Evolutionary conservation across 148 eudicot species (phyloP).

Genomic region (Spergularia bocconei): DNA sequence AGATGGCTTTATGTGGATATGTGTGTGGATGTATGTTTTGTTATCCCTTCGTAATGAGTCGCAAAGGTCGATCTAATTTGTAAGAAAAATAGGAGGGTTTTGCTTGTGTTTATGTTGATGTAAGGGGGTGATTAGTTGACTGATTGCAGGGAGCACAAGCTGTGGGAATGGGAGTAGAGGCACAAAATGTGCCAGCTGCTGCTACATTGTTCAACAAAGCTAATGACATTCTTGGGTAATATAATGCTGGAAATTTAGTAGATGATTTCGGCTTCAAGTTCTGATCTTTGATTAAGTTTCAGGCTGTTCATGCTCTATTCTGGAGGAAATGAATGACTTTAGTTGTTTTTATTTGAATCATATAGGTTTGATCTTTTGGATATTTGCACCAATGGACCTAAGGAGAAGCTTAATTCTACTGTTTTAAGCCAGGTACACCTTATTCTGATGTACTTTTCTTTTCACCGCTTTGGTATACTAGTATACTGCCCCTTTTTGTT

Average conservation of each 20-base stretch:
- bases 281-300: background rate
- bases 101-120: no score
- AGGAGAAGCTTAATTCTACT: conserved; percentile 93
- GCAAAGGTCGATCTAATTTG: no score
- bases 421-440: conserved; percentile 76
- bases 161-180: conserved; percentile 90
- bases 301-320: background rate
- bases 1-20: no score
- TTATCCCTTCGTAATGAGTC: no score
- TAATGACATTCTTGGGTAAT: conserved; percentile 83
- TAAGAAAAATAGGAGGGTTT: no score
- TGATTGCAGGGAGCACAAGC: conserved; percentile 84
- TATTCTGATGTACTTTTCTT: background rate
- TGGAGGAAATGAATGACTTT: background rate
- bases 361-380: conserved; percentile 88
- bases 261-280: background rate
- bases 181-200: conserved; percentile 86
- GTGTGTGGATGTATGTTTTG: no score
- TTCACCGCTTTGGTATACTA: background rate
- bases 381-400: conserved; percentile 80
- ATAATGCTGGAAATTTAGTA: background rate
- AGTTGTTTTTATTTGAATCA: background rate
- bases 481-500: background rate
- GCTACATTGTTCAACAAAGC: conserved; percentile 77
- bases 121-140: no score